Base-by-base conservation (phyloP, 768 basidiomycete genomes). In the Suillus occidentalis region DNA sequence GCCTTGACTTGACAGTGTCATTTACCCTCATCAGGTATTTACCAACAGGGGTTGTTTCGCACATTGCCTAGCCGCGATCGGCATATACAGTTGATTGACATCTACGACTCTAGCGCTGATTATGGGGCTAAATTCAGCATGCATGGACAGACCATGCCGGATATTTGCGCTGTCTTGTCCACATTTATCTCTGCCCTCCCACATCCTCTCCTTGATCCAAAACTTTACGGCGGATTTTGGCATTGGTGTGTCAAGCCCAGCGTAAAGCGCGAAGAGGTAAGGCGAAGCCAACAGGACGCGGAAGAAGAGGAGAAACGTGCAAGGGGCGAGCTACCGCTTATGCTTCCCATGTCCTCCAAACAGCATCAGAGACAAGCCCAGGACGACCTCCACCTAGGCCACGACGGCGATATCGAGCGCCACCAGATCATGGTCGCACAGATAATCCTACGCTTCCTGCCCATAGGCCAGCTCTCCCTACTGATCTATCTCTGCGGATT, bases 141-240 rank as follows among this genome's bases (percentile, higher is more conserved):
- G 67, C 75, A 72, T 2, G 70, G 72, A 7, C 80, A 82, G 66
- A 66, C 75, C 1, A 82, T 79, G 67, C 75, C 82, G 1, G 79
- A 82, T 64, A 73, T 84, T 47, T 80, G 81, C 68, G 81, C 82
- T 0, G 73, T 84, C 42, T 69, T 87, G 31, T 79, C 81, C 14
- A 77, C 79, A 2, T 87, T 81, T 66, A 76, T 87, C 61, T 78
- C 79, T 20, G 77, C 80, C 60, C 76, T 87, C 8, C 82, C 85
- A 1, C 72, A 73, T 57, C 80, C 85, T 0, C 73, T 87, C 28
- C 68, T 87, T 56, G 80, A 82, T 59, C 71, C 77, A 2, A 72
- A 72, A 1, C 71, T 85, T 18, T 80, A 80, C 64, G 67, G 75
- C 0, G 79, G 82, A 0, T 79, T 85, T 60, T 79, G 80, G 78